Evolutionary conservation across 176 grass and related monocot genomes (phyloP), one percentile per base, ranked within the genome.

Genomic region (Tillandsia fasciculata): DNA sequence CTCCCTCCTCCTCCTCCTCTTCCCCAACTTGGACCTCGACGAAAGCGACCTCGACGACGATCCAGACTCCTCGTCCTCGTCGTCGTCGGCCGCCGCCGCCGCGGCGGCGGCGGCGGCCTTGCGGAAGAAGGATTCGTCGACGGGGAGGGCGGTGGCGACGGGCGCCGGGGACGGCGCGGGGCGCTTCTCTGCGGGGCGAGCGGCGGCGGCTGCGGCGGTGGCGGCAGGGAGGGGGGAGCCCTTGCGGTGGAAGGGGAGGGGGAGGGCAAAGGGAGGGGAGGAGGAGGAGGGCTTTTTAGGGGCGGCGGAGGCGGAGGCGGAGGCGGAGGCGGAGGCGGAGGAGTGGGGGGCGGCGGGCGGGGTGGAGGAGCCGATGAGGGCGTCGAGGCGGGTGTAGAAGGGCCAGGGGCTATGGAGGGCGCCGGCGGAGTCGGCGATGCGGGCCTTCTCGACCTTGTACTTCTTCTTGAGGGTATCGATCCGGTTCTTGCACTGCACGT

Each of bases 381-480:
- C 73, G 75, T 97, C 82, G 17, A 97, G 89, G 49, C 91, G 83
- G 26, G 13, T 26, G 83, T 77, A 97, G 83, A 92, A 97, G 72
- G 65, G 50, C 93, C 93, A 97, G n/a, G 20, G 63, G 71, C 81
- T 87, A 1, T 81, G 70, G 33, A 42, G 33, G 50, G 73, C 57
- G 53, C 26, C 58, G 68, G 65, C 78, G 28, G 66, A 71, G 58
- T 58, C 28, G 1, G 69, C 48, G 52, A 83, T 77, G 47, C 88
- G 77, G 10, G 47, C 64, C 69, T 82, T 91, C 84, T 99, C 90
- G 26, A 85, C 75, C 90, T 99, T 99, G 84, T 93, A 93, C 78
- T 99, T 99, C 87, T 99, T 99, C 90, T 99, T 99, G 10, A 99
- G 79, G 13, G 95, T 94, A 51, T 99, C 95, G 72, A 99, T 86